Evolutionary conservation across 331 rosid genomes (phyloP).

Genomic region (Stylosanthes scabra): DNA sequence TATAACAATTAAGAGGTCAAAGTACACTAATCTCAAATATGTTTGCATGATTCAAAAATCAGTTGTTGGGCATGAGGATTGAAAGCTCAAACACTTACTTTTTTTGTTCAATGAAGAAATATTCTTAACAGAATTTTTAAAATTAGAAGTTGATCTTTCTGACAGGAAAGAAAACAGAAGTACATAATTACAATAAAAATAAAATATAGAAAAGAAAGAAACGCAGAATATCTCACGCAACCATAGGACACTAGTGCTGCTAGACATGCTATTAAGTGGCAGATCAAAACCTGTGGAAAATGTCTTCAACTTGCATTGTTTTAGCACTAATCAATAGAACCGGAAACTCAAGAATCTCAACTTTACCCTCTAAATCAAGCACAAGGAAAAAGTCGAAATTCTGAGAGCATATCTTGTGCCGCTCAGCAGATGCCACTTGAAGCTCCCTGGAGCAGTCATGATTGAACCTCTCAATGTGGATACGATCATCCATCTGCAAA

Average conservation of each 20-base stretch:
- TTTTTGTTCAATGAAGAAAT: slow-evolving; percentile 5
- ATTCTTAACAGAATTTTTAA: slow-evolving; percentile 12
- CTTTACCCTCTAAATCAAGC: slow-evolving; percentile 96
- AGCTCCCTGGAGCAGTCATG: slow-evolving; percentile 85
- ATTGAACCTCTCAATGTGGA: slow-evolving; percentile 78
- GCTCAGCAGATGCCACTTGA: slow-evolving; percentile 51
- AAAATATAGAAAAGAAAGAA: neutral
- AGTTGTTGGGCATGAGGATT: slow-evolving; percentile 19
- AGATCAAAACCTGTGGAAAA: slow-evolving; percentile 91
- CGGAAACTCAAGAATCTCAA: slow-evolving; percentile 97
- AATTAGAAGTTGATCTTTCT: slow-evolving; percentile 19
- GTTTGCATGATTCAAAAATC: slow-evolving; percentile 14
- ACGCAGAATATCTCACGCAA: slow-evolving; percentile 18
- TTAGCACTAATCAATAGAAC: slow-evolving; percentile 75
- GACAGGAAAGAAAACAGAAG: slow-evolving; percentile 7
- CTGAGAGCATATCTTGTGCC: slow-evolving; percentile 55
- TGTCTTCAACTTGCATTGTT: slow-evolving; percentile 69
- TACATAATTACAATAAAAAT: neutral
- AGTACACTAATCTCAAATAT: slow-evolving; percentile 20
- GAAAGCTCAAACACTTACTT: slow-evolving; percentile 26
- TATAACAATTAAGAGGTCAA: slow-evolving; percentile 14
- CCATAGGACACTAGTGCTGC: slow-evolving; percentile 24
- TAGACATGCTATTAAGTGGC: slow-evolving; percentile 37
- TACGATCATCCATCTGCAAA: slow-evolving; percentile 85
- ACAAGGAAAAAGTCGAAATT: slow-evolving; percentile 83